A percentile compares a stretch with the other conserved stretches of the same genome.
These are phyloP conservation scores for Malus domestica DNA, from an alignment of 306 rosid species.

Conservation along the genomic window ASM211411v1 NC_041791.1:11490501-11491000, in stretches of 20 bases:
- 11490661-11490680: conserved; percentile 49
- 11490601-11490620: conserved; percentile 2
- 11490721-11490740: conserved; percentile 24
- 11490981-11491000: conserved; percentile 33
- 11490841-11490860: conserved; percentile 33
- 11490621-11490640: conserved; percentile 29
- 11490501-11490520: conserved; percentile 19
- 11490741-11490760: conserved; percentile 20
- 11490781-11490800: conserved; percentile 6
- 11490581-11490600: conserved; percentile 29
- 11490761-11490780: conserved; percentile 4
- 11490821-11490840: conserved; percentile 43
- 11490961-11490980: conserved; percentile 17
- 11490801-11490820: conserved; percentile 9
- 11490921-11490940: background rate
- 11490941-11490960: background rate
- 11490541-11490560: conserved; percentile 27
- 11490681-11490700: conserved; percentile 37
- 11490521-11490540: conserved; percentile 29
- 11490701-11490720: conserved; percentile 21
- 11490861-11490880: conserved; percentile 28
- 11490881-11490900: conserved; percentile 21
- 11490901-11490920: background rate
- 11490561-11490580: conserved; percentile 38
- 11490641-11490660: conserved; percentile 20